Percentiles rank a stretch among this genome's conserved stretches.
phyloP scores from a whole-genome alignment of 2,329 filamentous ascomycete genomes.

The Ceratocystis diversiconidia region DNA sequence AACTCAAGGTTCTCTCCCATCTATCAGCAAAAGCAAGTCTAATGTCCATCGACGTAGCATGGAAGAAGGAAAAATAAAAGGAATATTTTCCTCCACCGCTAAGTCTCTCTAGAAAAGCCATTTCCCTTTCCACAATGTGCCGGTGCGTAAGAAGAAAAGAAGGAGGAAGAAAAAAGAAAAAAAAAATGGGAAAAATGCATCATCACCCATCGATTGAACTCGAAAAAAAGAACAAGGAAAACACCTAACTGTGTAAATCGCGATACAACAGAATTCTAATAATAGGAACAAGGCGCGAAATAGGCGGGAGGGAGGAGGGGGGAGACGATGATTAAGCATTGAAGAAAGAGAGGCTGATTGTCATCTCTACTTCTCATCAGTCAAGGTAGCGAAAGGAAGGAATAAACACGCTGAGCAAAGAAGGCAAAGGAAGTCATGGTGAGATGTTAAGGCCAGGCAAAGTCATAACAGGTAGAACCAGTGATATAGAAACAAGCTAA shows the following conservation, averaged over 20 bases:
- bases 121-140: too few relatives aligned
- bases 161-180: not conserved
- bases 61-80: not conserved
- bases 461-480: not conserved
- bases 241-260: not conserved
- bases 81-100: too few relatives aligned
- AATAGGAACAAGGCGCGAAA: not conserved
- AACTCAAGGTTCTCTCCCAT: not conserved
- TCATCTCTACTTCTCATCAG: not conserved
- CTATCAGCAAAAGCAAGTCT: not conserved
- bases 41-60: not conserved
- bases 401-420: not conserved
- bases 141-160: not conserved
- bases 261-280: not conserved
- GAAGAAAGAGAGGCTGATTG: not conserved
- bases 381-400: not conserved
- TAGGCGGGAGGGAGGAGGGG: not conserved
- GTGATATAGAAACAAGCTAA: conserved; percentile 1
- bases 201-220: not conserved
- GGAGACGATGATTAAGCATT: not conserved
- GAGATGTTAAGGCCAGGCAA: not conserved
- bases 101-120: too few relatives aligned
- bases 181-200: not conserved
- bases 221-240: not conserved
- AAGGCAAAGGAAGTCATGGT: not conserved